These are phyloP conservation scores for Amaranthus palmeri DNA, from an alignment of 148 eudicot species.

Conservation along the genomic window DNA sequence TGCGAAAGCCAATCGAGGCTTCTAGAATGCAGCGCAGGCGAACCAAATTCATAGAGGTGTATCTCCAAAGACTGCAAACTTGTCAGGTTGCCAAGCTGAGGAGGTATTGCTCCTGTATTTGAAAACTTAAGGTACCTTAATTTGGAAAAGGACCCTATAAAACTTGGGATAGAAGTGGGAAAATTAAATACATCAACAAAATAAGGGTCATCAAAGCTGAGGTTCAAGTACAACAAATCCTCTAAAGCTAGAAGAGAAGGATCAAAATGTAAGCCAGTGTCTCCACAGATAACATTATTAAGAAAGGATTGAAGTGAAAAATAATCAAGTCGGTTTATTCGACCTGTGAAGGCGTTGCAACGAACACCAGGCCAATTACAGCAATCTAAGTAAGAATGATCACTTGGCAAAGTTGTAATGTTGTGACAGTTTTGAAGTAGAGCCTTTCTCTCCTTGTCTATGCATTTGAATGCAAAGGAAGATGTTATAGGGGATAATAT, in stretches of 20 bases:
- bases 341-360: conserved; percentile 12
- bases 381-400: conserved; percentile 2
- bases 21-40: neutral
- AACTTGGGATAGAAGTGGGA: neutral
- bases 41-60: neutral
- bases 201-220: neutral
- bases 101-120: conserved; percentile 1
- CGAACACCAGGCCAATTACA: conserved; percentile 20
- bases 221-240: conserved; percentile 10
- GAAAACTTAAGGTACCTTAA: neutral
- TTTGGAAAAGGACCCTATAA: conserved; percentile 17
- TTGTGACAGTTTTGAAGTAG: neutral
- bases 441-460: conserved; percentile 2
- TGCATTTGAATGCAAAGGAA: conserved; percentile 2
- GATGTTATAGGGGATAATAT: neutral
- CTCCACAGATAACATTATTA: neutral
- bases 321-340: conserved; percentile 9
- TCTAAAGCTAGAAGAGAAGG: conserved; percentile 10
- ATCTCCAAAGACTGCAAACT: conserved; percentile 16
- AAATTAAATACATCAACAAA: neutral
- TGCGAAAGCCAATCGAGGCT: conserved; percentile 14
- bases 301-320: neutral
- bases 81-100: conserved; percentile 21
- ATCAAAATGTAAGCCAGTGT: neutral
- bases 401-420: neutral